Evolutionary conservation across 148 eudicot genomes (phyloP).

Genomic region (Nyssa sinensis): DNA sequence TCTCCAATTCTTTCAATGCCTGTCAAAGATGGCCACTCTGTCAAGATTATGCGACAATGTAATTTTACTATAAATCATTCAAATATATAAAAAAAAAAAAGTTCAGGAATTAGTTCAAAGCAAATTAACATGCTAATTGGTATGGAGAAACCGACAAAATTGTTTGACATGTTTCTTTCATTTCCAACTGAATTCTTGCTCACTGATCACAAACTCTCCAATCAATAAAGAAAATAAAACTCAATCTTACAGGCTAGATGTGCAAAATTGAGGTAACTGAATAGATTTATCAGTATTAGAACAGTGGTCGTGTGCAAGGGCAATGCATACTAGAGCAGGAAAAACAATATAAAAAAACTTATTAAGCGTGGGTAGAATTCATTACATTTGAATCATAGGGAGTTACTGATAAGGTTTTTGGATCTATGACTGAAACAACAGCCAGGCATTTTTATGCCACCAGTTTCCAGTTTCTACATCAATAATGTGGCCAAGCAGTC

Average conservation of each 20-base stretch:
- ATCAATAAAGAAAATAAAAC: background rate
- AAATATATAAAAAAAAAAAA: background rate
- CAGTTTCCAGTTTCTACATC: constrained; percentile 80
- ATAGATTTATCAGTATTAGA: background rate
- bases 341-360: background rate
- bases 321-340: no score
- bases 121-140: background rate
- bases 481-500: constrained; percentile 93
- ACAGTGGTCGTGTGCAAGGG: background rate
- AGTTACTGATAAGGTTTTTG: constrained; percentile 76
- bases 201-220: background rate
- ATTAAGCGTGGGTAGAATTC: background rate
- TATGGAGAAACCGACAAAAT: background rate
- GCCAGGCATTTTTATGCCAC: constrained; percentile 88
- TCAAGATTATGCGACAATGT: constrained; percentile 8
- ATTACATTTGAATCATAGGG: constrained; percentile 87
- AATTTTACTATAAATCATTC: background rate
- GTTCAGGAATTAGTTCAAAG: background rate
- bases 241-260: background rate
- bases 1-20: constrained; percentile 83
- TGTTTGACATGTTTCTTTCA: background rate
- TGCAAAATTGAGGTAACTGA: background rate
- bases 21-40: constrained; percentile 33
- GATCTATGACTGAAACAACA: constrained; percentile 77
- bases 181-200: background rate